Evolutionary conservation across 2,329 filamentous ascomycete genomes (phyloP), one percentile per base, ranked within the genome.

Genomic region (Paraconiothyrium sp.): DNA sequence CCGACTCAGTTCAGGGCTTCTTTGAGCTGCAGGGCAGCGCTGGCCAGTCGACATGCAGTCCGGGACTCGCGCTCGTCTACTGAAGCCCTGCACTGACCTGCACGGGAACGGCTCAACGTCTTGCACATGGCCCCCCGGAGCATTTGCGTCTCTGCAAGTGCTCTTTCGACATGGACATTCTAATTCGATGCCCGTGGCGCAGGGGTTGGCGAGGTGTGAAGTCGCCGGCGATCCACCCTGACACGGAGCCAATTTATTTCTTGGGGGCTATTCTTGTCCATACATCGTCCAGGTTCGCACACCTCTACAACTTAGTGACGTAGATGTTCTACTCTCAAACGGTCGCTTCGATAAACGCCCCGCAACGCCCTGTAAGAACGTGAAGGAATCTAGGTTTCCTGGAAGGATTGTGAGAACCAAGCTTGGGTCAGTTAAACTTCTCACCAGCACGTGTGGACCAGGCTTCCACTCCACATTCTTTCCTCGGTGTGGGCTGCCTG

Each of bases 341-440:
- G 34, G 46, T 27, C 46, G 2, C n/a, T 22, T 37, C 27, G 24
- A 37, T 30, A 27, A 11, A 44, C 16, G 20, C n/a, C 43, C 20
- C 8, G 27, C 16, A 48, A 30, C 14, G 41, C n/a, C 27, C 6
- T 20, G 39, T 20, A 41, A 41, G 39, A 9, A 41, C 39, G 9
- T 41, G 6, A n/a, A 9, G 2, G 3, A 10, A 44, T 22, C 8
- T 9, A 22, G 48, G 20, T 20, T 8, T 8, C 55, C 52, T 47
- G 39, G 48, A 57, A 64, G 49, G 24, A 57, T 55, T 57, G 44
- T 50, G 50, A 24, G 34, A 30, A 48, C 30, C 32, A 44, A 51
- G 44, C 49, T 60, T 57, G 41, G 14, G 24, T 27, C 43, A 10
- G 7, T 62, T 64, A 57, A 61, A 58, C 51, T 55, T 64, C 64